Percentiles rank a stretch among this genome's conserved stretches.
Conservation (phyloP, 1,139 yeast genomes). For the Lodderomyces jiufengensis region DNA sequence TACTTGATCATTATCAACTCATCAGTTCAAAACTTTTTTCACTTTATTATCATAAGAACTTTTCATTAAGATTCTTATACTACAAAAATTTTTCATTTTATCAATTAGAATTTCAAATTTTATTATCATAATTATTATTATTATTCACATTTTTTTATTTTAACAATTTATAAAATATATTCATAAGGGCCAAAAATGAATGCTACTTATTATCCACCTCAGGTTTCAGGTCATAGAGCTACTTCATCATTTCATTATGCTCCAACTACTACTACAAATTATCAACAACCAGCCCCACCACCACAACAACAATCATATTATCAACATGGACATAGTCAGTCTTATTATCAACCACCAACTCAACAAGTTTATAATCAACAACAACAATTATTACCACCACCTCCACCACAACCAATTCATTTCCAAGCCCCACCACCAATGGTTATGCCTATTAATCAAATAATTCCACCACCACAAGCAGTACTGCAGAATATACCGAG, state of each 20-base stretch:
- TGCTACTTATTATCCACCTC: too few species aligned
- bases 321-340: conserved; percentile 9
- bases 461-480: conserved; percentile 6
- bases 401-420: too few species aligned
- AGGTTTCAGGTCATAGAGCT: conserved; percentile 30
- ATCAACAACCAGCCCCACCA: conserved; percentile 10
- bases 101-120: too few species aligned
- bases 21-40: too few species aligned
- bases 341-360: conserved; percentile 6
- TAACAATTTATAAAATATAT: too few species aligned
- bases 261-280: conserved; percentile 15
- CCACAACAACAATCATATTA: conserved; percentile 15
- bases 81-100: too few species aligned
- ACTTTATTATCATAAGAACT: conserved; percentile 1
- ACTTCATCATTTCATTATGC: conserved; percentile 23
- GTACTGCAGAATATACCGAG: conserved; percentile 10
- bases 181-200: too few species aligned
- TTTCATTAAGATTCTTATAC: conserved; percentile 5
- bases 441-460: too few species aligned
- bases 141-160: too few species aligned
- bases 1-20: too few species aligned
- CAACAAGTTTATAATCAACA: background rate
- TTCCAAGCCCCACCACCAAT: too few species aligned
- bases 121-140: too few species aligned
- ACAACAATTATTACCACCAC: background rate